These are phyloP conservation scores for Metschnikowia henanensis DNA, from an alignment of 805 yeast species.

Conservation along the genomic window DNA sequence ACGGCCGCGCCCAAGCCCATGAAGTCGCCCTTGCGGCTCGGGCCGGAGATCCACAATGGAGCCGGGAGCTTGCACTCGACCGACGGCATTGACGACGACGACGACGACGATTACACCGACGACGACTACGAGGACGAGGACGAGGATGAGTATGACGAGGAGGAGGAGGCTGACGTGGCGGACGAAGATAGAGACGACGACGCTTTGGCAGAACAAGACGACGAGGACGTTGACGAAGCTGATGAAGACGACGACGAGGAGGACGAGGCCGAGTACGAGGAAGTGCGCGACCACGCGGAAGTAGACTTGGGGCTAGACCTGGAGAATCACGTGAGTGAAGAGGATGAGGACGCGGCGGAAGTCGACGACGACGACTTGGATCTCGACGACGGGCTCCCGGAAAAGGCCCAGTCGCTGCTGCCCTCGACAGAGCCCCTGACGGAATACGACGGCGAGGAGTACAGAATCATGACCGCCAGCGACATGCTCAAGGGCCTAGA, in stretches of 20 bases:
- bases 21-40: constrained; percentile 19
- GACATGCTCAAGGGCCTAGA: constrained; percentile 14
- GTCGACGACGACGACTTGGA: constrained; percentile 13
- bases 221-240: constrained; percentile 7
- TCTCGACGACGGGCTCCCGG: constrained; percentile 14
- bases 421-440: neutral
- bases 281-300: neutral
- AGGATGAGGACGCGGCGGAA: constrained; percentile 3
- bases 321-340: neutral
- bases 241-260: constrained; percentile 5
- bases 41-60: constrained; percentile 2
- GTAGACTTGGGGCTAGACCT: too few species aligned
- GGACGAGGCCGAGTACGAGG: constrained; percentile 1
- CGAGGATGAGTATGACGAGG: constrained; percentile 8
- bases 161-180: constrained; percentile 5
- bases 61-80: constrained; percentile 8
- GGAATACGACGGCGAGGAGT: constrained; percentile 7
- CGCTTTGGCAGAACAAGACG: constrained; percentile 4
- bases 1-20: constrained; percentile 25
- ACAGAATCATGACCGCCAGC: constrained; percentile 14
- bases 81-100: constrained; percentile 11
- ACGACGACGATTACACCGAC: constrained; percentile 10
- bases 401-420: neutral
- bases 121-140: constrained; percentile 12
- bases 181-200: constrained; percentile 6